Base-by-base conservation (phyloP, 2,329 filamentous ascomycete genomes). In the Colletotrichum nymphaeae region DNA sequence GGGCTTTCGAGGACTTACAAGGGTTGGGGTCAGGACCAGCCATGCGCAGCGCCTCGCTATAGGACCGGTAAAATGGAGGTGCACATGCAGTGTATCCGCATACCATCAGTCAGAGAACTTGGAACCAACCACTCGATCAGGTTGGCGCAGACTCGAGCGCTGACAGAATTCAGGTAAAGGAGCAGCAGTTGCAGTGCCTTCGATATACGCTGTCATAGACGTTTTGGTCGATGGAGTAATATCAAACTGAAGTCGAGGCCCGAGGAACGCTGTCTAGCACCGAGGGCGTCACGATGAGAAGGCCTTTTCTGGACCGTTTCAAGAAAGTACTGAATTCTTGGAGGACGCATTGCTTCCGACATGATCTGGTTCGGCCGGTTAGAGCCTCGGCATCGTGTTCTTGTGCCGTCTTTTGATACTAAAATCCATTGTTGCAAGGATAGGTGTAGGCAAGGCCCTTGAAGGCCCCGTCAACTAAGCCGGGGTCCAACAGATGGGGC, bases 31-130 rank as follows among this genome's bases (percentile, higher is more conserved):
- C 77, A 79, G 79, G 73, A 53, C 22, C 72, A 49, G 79, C 79
- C 81, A 81, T 81, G 79, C 82, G 80, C 77, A 78, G 63, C 74
- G 76, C 79, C 77, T 76, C 74, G 76, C 76, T 76, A 77, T 76
- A 78, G 77, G 77, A 74, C 78, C 76, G 77, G 80, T 77, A 81
- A 80, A 81, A 81, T 77, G 74, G 62, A 69, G 56, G 56, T 52
- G 63, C 69, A 73, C 58, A 53, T 57, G 73, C 63, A 24, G 58
- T 69, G 55, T 53, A 49, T 64, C 67, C 70, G 59, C 70, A 56
- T 22, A 26, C 24, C 62, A 14, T 52, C 60, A 26, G 12, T 56
- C 42, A 28, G 57, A 32, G 30, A 55, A 28, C 28, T 46, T 42
- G 57, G 53, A 7, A 26, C 49, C 46, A 49, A 14, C 32, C 19